Evolutionary conservation across 805 yeast genomes (phyloP).

Genomic region (Candida incommunis): DNA sequence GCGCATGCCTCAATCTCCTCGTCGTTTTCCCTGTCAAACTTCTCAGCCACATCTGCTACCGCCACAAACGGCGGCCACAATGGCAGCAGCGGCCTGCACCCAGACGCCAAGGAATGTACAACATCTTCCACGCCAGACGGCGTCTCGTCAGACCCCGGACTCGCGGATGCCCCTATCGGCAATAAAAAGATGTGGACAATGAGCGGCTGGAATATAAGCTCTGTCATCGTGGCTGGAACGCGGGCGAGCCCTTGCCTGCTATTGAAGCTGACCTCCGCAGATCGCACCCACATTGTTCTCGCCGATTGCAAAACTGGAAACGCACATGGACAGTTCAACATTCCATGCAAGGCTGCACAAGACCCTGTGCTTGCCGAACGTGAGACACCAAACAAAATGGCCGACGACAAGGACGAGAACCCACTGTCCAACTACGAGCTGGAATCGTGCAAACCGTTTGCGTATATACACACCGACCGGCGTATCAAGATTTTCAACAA

Average conservation of each 20-base stretch:
- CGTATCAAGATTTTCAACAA: slow-evolving; percentile 7
- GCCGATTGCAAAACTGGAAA: neutral
- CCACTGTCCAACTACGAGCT: slow-evolving; percentile 15
- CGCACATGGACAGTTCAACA: neutral
- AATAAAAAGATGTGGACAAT: neutral
- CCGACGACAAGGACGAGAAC: slow-evolving; percentile 6
- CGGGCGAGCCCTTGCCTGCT: neutral
- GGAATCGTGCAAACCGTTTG: slow-evolving; percentile 15
- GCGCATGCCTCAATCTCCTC: neutral
- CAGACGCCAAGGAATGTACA: too few relatives aligned
- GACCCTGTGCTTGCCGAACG: neutral
- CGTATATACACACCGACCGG: slow-evolving; percentile 14
- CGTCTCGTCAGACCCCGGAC: neutral
- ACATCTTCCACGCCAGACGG: neutral
- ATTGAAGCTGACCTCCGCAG: neutral
- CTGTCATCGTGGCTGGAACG: neutral
- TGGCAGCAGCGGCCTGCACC: too few relatives aligned
- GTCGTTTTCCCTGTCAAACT: neutral
- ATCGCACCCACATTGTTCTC: neutral
- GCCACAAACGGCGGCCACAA: neutral
- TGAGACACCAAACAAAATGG: neutral
- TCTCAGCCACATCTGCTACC: neutral
- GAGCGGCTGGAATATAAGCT: neutral
- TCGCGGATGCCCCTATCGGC: neutral
- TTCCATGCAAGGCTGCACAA: neutral